Evolutionary conservation across 2,329 filamentous ascomycete species (phyloP).

Genomic region (Trichoderma sp.): DNA sequence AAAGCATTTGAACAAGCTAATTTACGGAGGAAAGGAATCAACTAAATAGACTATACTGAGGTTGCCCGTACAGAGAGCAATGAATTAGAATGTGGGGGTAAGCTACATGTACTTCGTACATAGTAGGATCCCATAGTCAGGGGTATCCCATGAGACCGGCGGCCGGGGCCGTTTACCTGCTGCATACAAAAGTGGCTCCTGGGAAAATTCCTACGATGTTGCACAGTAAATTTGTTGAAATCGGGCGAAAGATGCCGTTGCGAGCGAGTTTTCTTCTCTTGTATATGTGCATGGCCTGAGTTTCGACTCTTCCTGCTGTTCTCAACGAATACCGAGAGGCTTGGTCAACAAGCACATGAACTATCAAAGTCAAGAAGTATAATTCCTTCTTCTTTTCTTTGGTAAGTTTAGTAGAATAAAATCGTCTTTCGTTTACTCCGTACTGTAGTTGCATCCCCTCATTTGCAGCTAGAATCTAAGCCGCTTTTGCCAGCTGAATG

Average conservation of each 20-base stretch:
- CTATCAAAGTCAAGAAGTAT: background rate
- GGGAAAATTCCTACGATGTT: background rate
- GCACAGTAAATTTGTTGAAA: background rate
- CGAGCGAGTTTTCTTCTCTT: background rate
- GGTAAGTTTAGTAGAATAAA: background rate
- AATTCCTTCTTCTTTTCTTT: background rate
- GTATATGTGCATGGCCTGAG: background rate
- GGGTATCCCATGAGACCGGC: background rate
- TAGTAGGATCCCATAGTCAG: background rate
- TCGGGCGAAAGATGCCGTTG: background rate
- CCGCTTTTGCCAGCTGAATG: background rate
- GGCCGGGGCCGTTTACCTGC: background rate
- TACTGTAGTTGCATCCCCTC: background rate
- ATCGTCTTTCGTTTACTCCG: background rate
- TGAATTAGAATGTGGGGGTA: background rate
- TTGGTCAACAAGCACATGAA: background rate
- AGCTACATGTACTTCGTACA: background rate
- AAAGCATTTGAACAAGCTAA: background rate
- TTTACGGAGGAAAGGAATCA: background rate
- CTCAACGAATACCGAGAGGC: background rate
- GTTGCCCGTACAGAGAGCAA: background rate
- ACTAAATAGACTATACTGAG: background rate
- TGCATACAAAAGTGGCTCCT: background rate
- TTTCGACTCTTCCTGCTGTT: background rate
- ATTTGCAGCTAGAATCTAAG: background rate